phyloP scores from a whole-genome alignment of 768 basidiomycete species.

The Leucocoprinus birnbaumii region DNA sequence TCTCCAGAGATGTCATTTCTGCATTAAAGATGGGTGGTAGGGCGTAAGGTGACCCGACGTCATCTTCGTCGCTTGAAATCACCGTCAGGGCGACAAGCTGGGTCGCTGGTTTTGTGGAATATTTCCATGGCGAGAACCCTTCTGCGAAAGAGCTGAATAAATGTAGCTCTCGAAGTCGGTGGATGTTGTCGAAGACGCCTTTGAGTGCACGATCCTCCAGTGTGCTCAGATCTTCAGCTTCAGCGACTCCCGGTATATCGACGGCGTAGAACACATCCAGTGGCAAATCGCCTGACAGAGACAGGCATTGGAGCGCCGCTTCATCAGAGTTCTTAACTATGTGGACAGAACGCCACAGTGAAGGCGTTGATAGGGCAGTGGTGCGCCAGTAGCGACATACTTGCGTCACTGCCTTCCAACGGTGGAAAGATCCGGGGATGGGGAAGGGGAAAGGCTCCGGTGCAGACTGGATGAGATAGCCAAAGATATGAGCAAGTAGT shows the following conservation, averaged over 20 bases:
- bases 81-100: slow-evolving; percentile 2
- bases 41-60: neutral
- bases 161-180: slow-evolving; percentile 6
- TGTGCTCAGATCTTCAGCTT: neutral
- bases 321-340: slow-evolving; percentile 8
- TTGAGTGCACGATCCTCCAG: slow-evolving; percentile 4
- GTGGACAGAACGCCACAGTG: slow-evolving; percentile 6
- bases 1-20: neutral
- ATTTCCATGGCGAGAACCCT: slow-evolving; percentile 7
- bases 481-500: slow-evolving; percentile 13
- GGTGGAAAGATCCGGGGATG: slow-evolving; percentile 4
- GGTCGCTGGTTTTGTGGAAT: slow-evolving; percentile 3
- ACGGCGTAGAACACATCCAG: slow-evolving; percentile 8
- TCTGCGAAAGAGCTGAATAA: slow-evolving; percentile 9
- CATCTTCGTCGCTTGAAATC: slow-evolving; percentile 10
- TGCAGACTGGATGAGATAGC: slow-evolving; percentile 1
- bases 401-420: slow-evolving; percentile 4
- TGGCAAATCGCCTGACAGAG: slow-evolving; percentile 5
- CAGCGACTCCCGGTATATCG: neutral
- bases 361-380: slow-evolving; percentile 7
- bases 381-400: slow-evolving; percentile 8
- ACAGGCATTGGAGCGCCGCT: neutral
- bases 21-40: slow-evolving; percentile 6
- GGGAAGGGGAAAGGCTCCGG: slow-evolving; percentile 8
- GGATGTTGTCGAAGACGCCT: neutral